Evolutionary conservation across 805 yeast species (phyloP), one percentile per base, ranked within the genome.

Genomic region (Saccharomycodes ludwigii): DNA sequence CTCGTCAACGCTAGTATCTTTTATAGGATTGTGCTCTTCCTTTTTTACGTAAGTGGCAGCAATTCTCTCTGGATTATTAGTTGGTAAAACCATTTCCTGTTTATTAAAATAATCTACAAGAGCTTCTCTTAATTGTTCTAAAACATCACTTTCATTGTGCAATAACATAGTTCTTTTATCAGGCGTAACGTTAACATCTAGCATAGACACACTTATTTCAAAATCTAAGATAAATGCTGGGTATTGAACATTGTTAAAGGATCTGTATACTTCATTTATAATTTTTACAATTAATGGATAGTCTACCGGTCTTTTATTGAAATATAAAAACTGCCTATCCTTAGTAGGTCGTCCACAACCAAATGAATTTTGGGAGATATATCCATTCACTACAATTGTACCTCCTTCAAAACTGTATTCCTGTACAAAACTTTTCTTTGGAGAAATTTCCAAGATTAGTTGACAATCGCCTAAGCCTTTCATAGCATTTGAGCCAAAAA

Each of bases 131-230:
- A 88, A 40, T 2, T 56, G 54, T 21, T 75, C 79, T 4, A 79
- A 41, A 2, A 86, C 48, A n/a, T 57, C 50, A 3, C 54, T 49
- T 50, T 86, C 96, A 38, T 73, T 63, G 36, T 76, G 84, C 2
- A 85, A 48, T 44, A 81, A 48, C 2, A 86, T 63, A 2, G 73
- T 69, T 32, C 88, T 62, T 49, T 91, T 91, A 50, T 91, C 96
- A 0, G 98, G 97, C 0, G 95, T 76, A 1, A 91, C 80, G 52
- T 91, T 91, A 13, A 91, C 65, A 54, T 91, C 98, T n/a, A 77
- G 38, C 23, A 61, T 58, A 17, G 47, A 43, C 0, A 79, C 62
- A 24, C 68, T 64, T 5, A 83, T 48, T 10, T 47, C 44, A 14
- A 91, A 41, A 50, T 91, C 65, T 3, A 83, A 43, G 2, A 84